Percentiles rank a stretch among this genome's conserved stretches.
Conservation (phyloP, 78 protist species). For the Planoprotostelium fungivorum region DNA sequence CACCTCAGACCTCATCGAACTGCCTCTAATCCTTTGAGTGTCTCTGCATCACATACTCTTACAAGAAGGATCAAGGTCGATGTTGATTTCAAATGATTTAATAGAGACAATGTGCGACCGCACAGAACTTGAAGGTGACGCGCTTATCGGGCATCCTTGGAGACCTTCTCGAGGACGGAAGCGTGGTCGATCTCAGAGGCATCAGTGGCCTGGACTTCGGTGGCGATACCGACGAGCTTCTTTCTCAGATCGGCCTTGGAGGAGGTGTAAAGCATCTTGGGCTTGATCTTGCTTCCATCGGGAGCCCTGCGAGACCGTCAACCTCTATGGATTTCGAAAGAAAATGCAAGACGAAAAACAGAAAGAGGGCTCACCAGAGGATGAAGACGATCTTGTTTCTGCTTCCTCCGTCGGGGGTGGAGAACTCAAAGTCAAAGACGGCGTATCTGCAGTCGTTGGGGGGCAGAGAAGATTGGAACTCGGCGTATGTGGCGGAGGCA, state of each 20-base stretch:
- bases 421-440: constrained; percentile 11
- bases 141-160: constrained; percentile 10
- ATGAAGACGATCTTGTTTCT: constrained; percentile 38
- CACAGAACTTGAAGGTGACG: too few species aligned
- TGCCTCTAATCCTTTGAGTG: too few species aligned
- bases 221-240: constrained; percentile 78
- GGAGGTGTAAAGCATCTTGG: constrained; percentile 87
- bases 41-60: too few species aligned
- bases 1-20: too few species aligned
- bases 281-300: constrained; percentile 70
- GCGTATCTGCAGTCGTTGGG: constrained; percentile 41
- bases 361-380: background rate
- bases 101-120: too few species aligned
- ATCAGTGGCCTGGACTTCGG: constrained; percentile 90
- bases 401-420: constrained; percentile 27
- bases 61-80: too few species aligned
- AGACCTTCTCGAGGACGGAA: constrained; percentile 53
- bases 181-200: constrained; percentile 55
- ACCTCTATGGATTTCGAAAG: background rate
- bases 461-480: constrained; percentile 7
- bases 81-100: too few species aligned
- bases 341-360: background rate
- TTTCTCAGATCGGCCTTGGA: constrained; percentile 81
- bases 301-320: too few species aligned
- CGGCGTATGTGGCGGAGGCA: constrained; percentile 15